Base-by-base conservation (phyloP, 164 flowering plant genomes). In the Cinnamomum micranthum region DNA sequence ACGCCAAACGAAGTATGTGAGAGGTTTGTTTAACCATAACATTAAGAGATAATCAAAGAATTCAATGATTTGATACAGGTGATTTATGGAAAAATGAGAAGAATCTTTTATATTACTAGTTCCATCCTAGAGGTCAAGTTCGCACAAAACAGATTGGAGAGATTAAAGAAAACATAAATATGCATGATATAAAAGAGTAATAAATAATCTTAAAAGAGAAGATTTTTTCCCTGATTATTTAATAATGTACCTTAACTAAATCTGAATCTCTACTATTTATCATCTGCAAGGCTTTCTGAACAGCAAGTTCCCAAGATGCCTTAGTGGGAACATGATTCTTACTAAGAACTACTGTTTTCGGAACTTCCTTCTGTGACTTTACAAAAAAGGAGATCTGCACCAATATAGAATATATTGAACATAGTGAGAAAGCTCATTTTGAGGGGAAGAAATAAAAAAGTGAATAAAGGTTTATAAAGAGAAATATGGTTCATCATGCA, bases 271-370 rank as follows among this genome's bases (percentile, higher is more conserved):
- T 78, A 74, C 80, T 75, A 58, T 76, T 82, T 52, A 95, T 92
- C 80, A 78, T 81, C 73, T 88, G 83, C 82, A 95, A 83, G 74
- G 97, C 97, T 79, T 75, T 89, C 41, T 80, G 79, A 68, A 93
- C 97, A 74, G 91, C 86, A 67, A 77, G 50, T 72, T 93, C 87
- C 97, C 98, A 95, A 35, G 76, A 75, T 24, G 71, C 70, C 77
- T 83, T 87, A 67, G 71, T 80, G 23, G 99, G 98, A 74, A 85
- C 73, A 76, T 93, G 88, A 75, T 85, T 81, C 67, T 83, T 83
- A 75, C 89, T 78, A 23, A 87, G 77, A 63, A 91, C 78, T 68
- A 66, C 79, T 73, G 87, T 79, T 73, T 65, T 73, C 13, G 86
- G 84, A 73, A 79, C 80, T 63, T 86, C 85, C 76, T 77, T 85